Evolutionary conservation across 257 asterid genomes (phyloP).

Genomic region (Solanum corneliomulleri): DNA sequence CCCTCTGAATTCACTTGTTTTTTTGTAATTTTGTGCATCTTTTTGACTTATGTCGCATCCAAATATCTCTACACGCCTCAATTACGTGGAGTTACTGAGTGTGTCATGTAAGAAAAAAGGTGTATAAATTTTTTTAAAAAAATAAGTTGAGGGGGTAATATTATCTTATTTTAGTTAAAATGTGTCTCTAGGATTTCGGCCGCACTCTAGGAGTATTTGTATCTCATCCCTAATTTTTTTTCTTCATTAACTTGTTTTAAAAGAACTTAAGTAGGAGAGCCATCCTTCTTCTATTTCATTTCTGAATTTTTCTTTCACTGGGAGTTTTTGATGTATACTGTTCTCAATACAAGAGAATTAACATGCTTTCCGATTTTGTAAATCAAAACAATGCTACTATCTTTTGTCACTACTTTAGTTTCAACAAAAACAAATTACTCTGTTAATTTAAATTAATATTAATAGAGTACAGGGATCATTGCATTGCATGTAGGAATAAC

Average conservation of each 20-base stretch:
- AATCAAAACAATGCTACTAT: background rate
- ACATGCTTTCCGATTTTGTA: background rate
- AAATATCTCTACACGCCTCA: too few relatives aligned
- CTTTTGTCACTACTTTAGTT: background rate
- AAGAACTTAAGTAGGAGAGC: background rate
- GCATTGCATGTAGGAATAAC: background rate
- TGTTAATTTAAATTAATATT: background rate
- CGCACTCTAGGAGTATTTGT: too few relatives aligned
- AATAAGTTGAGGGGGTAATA: too few relatives aligned
- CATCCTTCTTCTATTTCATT: too few relatives aligned
- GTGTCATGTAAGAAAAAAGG: too few relatives aligned
- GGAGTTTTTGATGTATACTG: background rate
- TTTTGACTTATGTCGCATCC: too few relatives aligned
- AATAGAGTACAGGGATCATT: background rate
- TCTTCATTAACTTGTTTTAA: background rate
- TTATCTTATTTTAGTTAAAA: too few relatives aligned
- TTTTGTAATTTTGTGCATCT: too few relatives aligned
- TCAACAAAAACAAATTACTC: background rate
- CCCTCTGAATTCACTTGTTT: fast-evolving
- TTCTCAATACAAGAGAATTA: background rate
- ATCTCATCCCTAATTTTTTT: background rate
- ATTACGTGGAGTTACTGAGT: too few relatives aligned
- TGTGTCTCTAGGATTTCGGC: too few relatives aligned
- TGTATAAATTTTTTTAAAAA: too few relatives aligned
- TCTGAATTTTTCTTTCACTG: background rate